A percentile compares a stretch with the other conserved stretches of the same genome.
These are phyloP conservation scores for Diplogelasinospora grovesii DNA, from an alignment of 495 filamentous ascomycete genomes.

Conservation along the genomic window DNA sequence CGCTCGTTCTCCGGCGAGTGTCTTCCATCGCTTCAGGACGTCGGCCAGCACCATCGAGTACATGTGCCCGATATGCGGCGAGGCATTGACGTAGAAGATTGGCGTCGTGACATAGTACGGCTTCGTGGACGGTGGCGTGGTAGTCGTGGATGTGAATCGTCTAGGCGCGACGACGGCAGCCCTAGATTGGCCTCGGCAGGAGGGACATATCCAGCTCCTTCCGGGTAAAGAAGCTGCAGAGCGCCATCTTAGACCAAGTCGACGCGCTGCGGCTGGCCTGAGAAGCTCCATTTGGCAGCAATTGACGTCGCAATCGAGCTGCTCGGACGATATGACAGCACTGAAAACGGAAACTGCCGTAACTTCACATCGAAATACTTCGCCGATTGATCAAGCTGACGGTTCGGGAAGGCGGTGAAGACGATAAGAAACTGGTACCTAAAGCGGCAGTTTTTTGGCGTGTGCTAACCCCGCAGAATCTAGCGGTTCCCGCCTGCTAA, in stretches of 20 bases:
- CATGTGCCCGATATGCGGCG: slow-evolving; percentile 90
- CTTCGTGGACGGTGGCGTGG: slow-evolving; percentile 44
- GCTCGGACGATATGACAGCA: too few species aligned
- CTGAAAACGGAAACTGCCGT: too few species aligned
- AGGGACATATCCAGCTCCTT: slow-evolving; percentile 9
- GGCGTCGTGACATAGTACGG: slow-evolving; percentile 95
- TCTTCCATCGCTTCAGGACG: slow-evolving; percentile 87
- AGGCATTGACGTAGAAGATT: slow-evolving; percentile 99
- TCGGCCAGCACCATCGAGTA: slow-evolving; percentile 90
- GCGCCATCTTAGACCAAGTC: slow-evolving; percentile 4
- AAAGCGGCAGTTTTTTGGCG: too few species aligned
- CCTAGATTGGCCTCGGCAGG: slow-evolving; percentile 5
- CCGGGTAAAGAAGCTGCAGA: not conserved
- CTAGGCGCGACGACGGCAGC: slow-evolving; percentile 6
- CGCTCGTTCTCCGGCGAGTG: slow-evolving; percentile 60
- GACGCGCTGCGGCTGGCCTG: slow-evolving; percentile 5
- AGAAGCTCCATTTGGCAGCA: slow-evolving; percentile 8
- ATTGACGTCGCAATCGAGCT: too few species aligned
- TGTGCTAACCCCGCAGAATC: too few species aligned
- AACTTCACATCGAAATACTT: too few species aligned
- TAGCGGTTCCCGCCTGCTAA: too few species aligned
- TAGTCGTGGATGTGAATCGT: slow-evolving; percentile 2
- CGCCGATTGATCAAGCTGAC: too few species aligned
- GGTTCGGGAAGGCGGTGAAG: too few species aligned
- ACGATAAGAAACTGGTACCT: too few species aligned